Percentiles rank a stretch among this genome's conserved stretches.
phyloP scores from a whole-genome alignment of 2,329 filamentous ascomycete genomes.

The Colletotrichum liaoningense region DNA sequence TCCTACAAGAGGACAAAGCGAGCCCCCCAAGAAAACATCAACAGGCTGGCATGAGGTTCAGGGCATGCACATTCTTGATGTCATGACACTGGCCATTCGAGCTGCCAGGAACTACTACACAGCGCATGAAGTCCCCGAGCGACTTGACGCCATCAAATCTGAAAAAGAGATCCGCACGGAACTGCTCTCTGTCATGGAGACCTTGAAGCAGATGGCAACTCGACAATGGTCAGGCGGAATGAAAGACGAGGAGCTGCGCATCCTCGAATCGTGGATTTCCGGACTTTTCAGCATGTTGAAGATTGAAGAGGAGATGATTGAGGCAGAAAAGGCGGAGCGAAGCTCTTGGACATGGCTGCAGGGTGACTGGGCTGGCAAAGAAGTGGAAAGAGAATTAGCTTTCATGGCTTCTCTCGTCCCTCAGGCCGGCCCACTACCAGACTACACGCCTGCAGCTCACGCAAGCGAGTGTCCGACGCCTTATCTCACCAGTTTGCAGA shows the following conservation, averaged over 20 bases:
- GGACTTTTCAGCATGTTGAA: conserved; percentile 82
- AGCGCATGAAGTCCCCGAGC: conserved; percentile 86
- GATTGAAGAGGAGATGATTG: conserved; percentile 82
- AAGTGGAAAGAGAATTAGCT: conserved; percentile 82
- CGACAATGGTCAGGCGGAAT: conserved; percentile 88
- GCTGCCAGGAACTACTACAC: conserved; percentile 98
- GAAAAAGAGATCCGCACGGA: conserved; percentile 89
- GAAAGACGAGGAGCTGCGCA: conserved; percentile 79
- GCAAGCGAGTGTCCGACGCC: conserved; percentile 70
- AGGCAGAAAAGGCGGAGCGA: conserved; percentile 76
- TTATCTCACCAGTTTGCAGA: conserved; percentile 80
- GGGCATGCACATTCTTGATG: conserved; percentile 91
- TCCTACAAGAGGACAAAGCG: neutral
- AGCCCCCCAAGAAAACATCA: conserved; percentile 52
- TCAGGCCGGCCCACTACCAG: conserved; percentile 70
- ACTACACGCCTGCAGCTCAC: conserved; percentile 68
- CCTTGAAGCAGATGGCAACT: conserved; percentile 90
- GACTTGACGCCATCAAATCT: conserved; percentile 86
- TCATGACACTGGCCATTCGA: conserved; percentile 93
- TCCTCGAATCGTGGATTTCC: conserved; percentile 82
- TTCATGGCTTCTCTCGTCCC: conserved; percentile 83
- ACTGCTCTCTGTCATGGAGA: conserved; percentile 86
- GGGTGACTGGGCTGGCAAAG: conserved; percentile 79
- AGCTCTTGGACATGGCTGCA: conserved; percentile 84
- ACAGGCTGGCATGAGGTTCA: conserved; percentile 87